These are phyloP conservation scores for Eucalyptus paniculata DNA, from an alignment of 345 rosid genomes.

Conservation along the genomic window DNA sequence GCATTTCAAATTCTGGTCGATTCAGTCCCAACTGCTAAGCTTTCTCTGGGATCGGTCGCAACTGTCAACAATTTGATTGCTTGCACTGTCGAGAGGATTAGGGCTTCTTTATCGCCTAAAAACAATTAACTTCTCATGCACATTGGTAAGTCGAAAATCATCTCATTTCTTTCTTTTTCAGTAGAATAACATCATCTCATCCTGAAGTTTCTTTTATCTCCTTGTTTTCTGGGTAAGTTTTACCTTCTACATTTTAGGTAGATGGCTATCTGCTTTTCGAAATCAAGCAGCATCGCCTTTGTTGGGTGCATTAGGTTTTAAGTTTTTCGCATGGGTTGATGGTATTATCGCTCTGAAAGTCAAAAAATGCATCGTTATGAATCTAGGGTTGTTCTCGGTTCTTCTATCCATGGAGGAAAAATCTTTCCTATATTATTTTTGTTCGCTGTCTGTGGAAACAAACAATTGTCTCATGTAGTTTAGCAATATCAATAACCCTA, in stretches of 20 bases:
- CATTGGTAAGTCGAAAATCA: neutral
- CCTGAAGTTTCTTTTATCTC: neutral
- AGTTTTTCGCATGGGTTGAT: neutral
- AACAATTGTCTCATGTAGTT: neutral
- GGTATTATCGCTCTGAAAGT: neutral
- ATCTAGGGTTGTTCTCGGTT: neutral
- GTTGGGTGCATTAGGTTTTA: neutral
- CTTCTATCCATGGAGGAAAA: neutral
- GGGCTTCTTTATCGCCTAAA: slow-evolving; percentile 30
- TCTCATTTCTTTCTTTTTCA: neutral
- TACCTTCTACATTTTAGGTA: neutral
- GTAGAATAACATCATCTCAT: neutral
- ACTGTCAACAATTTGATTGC: slow-evolving; percentile 69
- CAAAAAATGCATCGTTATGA: neutral
- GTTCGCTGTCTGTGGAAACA: neutral
- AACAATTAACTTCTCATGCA: neutral
- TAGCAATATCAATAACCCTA: neutral
- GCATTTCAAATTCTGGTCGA: slow-evolving; percentile 79
- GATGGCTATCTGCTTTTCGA: neutral
- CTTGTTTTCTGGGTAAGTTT: neutral
- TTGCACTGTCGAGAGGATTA: slow-evolving; percentile 61
- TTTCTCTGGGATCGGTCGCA: slow-evolving; percentile 69
- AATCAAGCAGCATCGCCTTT: neutral
- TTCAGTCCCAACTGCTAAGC: slow-evolving; percentile 33
- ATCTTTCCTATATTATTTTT: neutral